phyloP scores from a whole-genome alignment of 129 eudicot genomes.

The Flaveria bidentis region DNA sequence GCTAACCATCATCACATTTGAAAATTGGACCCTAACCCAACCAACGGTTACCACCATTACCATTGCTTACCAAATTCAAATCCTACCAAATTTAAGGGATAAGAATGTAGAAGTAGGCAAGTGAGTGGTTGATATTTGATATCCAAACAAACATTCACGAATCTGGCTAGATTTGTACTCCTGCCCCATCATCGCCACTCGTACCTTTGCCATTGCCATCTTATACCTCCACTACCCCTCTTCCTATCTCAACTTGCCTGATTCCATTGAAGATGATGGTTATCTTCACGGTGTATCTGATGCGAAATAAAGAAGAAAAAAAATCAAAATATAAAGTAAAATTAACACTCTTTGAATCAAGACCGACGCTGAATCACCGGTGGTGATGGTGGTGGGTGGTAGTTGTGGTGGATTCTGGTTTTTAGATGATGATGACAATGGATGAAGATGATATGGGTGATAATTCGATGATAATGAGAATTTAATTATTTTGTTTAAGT shows the following conservation, averaged over 20 bases:
- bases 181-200: constrained; percentile 55
- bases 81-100: constrained; percentile 36
- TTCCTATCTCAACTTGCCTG: constrained; percentile 70
- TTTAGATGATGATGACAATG: no score
- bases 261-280: constrained; percentile 28
- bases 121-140: constrained; percentile 74
- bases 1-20: no score
- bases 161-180: constrained; percentile 59
- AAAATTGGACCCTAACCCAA: no score
- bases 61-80: no score
- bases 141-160: constrained; percentile 66
- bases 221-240: constrained; percentile 65
- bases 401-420: no score
- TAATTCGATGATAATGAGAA: no score
- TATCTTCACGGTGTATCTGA: constrained; percentile 46
- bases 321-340: constrained; percentile 63
- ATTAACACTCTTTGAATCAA: constrained; percentile 41
- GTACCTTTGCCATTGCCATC: constrained; percentile 20
- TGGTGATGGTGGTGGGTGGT: no score
- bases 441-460: no score
- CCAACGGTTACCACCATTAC: no score
- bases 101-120: constrained; percentile 63
- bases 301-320: constrained; percentile 59
- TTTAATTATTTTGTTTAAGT: no score
- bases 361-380: background rate